Evolutionary conservation across 2,329 filamentous ascomycete species (phyloP), one percentile per base, ranked within the genome.

Genomic region (Chrysosporium queenslandicum): DNA sequence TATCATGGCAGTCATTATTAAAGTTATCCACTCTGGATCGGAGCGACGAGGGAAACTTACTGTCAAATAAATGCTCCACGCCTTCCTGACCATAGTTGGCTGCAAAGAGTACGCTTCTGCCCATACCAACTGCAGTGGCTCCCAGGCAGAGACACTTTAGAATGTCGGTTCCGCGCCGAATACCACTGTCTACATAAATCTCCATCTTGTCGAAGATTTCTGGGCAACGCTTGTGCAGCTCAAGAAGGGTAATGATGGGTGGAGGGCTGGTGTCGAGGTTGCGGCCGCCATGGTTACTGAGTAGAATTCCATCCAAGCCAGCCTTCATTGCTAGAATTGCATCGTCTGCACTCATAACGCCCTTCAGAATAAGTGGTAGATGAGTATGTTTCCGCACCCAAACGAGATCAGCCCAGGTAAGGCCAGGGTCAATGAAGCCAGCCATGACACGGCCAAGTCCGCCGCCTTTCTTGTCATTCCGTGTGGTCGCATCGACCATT

Each of bases 271-370:
- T 76, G 48, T 81, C 78, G 1, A 79, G 66, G 1, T 77, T 76
- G 25, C 79, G 67, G 2, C 79, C 79, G 16, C 79, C 78, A 52
- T 81, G 79, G 55, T 81, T 82, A 55, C 74, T 78, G 30, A 82
- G 57, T 53, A 79, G 63, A 43, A 81, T 76, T 0, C 77, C 78
- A 53, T 78, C 72, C 45, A 76, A 67, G 0, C 76, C 77, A 50
- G 70, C 64, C 41, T 74, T 63, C 50, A 75, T 70, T 0, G 78
- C 77, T 34, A 70, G 59, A 12, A 69, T 69, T 0, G 78, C 78
- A 59, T 82, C 78, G 25, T 76, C 75, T 0, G 76, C 77, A 18
- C 69, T 74, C 67, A 79, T 78, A 2, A 81, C 71, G 0, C 78
- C 78, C 61, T 81, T 81, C 25, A 80, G 56, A 48, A 79, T 73